These are phyloP conservation scores for Tylopilus sp. DNA, from an alignment of 768 basidiomycete genomes.

Conservation along the genomic window DNA sequence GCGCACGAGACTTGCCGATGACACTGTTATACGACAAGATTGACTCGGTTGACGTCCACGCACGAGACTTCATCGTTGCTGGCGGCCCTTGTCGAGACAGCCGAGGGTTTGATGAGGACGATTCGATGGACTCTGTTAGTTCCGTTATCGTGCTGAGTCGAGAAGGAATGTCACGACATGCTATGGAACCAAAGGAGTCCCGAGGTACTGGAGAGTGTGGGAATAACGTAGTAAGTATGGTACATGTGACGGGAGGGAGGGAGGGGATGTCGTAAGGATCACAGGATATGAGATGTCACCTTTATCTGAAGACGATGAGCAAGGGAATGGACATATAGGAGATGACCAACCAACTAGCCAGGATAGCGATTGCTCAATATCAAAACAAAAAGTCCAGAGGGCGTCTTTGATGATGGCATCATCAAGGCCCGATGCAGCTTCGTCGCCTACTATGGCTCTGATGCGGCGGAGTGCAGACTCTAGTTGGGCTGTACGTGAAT, in stretches of 20 bases:
- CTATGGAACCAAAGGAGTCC: constrained; percentile 16
- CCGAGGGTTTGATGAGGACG: constrained; percentile 48
- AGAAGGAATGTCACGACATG: constrained; percentile 23
- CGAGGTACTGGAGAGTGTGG: constrained; percentile 18
- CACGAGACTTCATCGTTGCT: constrained; percentile 38
- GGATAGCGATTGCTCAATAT: constrained; percentile 70
- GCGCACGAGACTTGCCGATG: constrained; percentile 44
- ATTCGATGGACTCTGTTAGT: constrained; percentile 59
- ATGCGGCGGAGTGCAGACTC: constrained; percentile 68
- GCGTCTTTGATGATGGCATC: constrained; percentile 74
- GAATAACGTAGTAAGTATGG: constrained; percentile 22
- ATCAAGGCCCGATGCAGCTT: constrained; percentile 60
- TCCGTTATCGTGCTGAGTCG: constrained; percentile 66
- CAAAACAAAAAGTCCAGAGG: constrained; percentile 87
- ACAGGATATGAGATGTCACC: background rate
- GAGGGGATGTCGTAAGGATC: background rate
- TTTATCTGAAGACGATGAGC: constrained; percentile 39
- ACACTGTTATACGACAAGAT: constrained; percentile 63
- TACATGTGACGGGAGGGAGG: background rate
- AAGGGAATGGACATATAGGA: background rate
- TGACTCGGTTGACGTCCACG: constrained; percentile 31
- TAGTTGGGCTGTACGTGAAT: constrained; percentile 51
- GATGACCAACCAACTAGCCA: constrained; percentile 66
- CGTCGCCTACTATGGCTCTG: constrained; percentile 61
- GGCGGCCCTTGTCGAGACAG: constrained; percentile 39